Percentiles rank a stretch among this genome's conserved stretches.
Evolutionary conservation across 148 eudicot genomes (phyloP).

Genomic region (Rhododendron ovatum): DNA sequence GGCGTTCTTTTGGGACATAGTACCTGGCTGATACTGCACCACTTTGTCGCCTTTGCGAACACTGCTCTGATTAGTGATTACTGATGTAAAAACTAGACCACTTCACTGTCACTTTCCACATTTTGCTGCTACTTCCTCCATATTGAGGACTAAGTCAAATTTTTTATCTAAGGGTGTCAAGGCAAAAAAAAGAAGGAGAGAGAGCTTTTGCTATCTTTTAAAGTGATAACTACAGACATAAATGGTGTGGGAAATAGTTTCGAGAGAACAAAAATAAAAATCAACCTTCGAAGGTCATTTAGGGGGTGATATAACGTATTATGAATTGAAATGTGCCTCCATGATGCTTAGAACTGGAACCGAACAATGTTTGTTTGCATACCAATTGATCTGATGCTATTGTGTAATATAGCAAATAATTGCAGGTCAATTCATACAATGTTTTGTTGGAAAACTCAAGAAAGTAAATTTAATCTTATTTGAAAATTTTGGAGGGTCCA

Average conservation of each 20-base stretch:
- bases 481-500: background rate
- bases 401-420: background rate
- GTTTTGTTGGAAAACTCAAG: background rate
- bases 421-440: background rate
- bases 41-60: background rate
- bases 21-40: background rate
- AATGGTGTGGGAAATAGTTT: background rate
- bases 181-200: background rate
- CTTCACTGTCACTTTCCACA: background rate
- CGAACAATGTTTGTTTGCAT: background rate
- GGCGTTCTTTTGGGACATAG: background rate
- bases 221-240: background rate
- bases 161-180: background rate
- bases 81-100: background rate
- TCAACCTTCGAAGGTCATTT: background rate
- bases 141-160: background rate
- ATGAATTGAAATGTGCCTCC: background rate
- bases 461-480: background rate
- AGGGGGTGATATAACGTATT: background rate
- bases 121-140: background rate
- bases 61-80: background rate
- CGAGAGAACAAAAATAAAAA: too few species aligned
- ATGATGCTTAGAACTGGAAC: background rate
- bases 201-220: background rate
- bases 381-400: background rate